Evolutionary conservation across 2,329 filamentous ascomycete genomes (phyloP), one percentile per base, ranked within the genome.

Genomic region (Claviceps sorghi): DNA sequence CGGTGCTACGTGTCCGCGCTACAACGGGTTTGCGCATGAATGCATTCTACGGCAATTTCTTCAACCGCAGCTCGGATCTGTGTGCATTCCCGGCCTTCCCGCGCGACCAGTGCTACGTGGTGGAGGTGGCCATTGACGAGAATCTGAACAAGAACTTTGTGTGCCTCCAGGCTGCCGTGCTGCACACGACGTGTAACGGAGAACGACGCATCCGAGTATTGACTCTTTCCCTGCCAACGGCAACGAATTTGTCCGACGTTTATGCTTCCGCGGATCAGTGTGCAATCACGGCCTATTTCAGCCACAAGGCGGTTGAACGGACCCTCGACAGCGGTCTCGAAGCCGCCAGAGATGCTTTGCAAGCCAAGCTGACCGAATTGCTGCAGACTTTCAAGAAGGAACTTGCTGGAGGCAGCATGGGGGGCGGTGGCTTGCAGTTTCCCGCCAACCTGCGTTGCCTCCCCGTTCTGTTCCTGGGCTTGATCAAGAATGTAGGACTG

Each of bases 11-110:
- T 65, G 93, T 98, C 41, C 84, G 93, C 58, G 93, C 93, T 19
- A 96, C 90, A 2, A 97, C 90, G 26, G 93, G 93, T 50, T 72
- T 98, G 54, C 83, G 93, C 51, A 97, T 97, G 86, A 95, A 84
- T 72, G 90, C 91, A 2, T 98, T 98, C 71, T 98, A 97, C 68
- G 93, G 93, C 59, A 98, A 98, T 73, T 98, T 98, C 71, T 98
- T 98, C 77, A 98, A 97, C 74, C 81, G 93, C 60, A 95, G 88
- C 65, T 96, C 90, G 17, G 93, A 98, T 71, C 80, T 98, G 34
- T 97, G 93, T 67, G 93, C 93, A 13, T 98, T 98, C 77, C 93
- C 93, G 1, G 90, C 93, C 0, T 97, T 98, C 75, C 93, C 93
- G 34, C 84, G 93, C 64, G 93, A 98, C 63, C 93, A 98, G 68